A percentile compares a stretch with the other conserved stretches of the same genome.
phyloP scores from a whole-genome alignment of 148 eudicot genomes.

The Dysphania ambrosioides region DNA sequence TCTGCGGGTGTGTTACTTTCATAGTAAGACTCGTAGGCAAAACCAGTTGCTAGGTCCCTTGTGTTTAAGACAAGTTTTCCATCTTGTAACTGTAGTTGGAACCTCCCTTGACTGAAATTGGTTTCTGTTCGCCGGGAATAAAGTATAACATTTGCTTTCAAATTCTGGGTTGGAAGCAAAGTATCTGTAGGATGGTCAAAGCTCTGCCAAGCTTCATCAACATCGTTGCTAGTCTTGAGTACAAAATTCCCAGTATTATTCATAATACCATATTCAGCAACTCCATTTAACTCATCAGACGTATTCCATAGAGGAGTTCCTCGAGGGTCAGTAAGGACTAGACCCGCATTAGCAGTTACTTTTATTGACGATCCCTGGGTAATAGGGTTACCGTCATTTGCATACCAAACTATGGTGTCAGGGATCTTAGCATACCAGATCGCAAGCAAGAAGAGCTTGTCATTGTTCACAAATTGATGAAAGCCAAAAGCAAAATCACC shows the following conservation, averaged over 20 bases:
- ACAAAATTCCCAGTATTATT: constrained; percentile 52
- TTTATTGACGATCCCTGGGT: constrained; percentile 33
- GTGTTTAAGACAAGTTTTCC: constrained; percentile 26
- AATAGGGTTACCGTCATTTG: constrained; percentile 29
- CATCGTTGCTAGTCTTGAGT: constrained; percentile 15
- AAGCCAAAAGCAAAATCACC: constrained; percentile 62
- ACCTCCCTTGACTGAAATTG: constrained; percentile 44
- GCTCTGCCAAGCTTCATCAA: constrained; percentile 37
- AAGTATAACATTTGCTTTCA: constrained; percentile 15
- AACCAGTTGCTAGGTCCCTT: constrained; percentile 2
- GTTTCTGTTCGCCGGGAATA: constrained; percentile 30
- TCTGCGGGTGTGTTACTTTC: background rate
- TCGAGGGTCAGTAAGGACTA: constrained; percentile 40
- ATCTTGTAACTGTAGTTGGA: constrained; percentile 22
- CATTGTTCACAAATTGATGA: constrained; percentile 9
- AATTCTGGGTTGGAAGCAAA: constrained; percentile 44
- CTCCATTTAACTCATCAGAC: background rate
- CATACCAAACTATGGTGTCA: constrained; percentile 51
- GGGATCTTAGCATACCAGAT: constrained; percentile 57
- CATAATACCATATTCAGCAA: constrained; percentile 29
- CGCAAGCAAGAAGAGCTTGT: constrained; percentile 38
- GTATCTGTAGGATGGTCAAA: constrained; percentile 46
- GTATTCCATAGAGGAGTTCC: constrained; percentile 37
- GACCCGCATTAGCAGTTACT: constrained; percentile 32
- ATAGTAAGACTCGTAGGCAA: constrained; percentile 14